phyloP scores from a whole-genome alignment of 2,329 filamentous ascomycete genomes.

The Rhynchosporium agropyri region DNA sequence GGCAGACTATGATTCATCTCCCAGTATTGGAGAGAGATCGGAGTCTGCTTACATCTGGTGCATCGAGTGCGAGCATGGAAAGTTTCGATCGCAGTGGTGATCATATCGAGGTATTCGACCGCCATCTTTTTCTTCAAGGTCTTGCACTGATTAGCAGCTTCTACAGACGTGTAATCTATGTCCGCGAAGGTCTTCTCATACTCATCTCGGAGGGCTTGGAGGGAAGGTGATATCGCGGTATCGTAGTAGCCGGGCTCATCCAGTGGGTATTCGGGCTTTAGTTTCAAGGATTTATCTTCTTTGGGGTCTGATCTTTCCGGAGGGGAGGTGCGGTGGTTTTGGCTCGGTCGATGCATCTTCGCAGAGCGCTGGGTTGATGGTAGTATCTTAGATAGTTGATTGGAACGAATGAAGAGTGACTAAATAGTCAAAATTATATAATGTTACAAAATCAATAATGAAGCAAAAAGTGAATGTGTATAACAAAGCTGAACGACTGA shows the following conservation, averaged over 20 bases:
- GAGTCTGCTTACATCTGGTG: constrained; percentile 14
- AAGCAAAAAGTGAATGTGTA: background rate
- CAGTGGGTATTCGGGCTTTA: background rate
- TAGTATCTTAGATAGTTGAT: background rate
- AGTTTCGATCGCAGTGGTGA: background rate
- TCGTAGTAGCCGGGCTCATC: background rate
- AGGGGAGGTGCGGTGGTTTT: background rate
- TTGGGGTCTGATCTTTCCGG: background rate
- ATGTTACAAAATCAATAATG: background rate
- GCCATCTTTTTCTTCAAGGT: constrained; percentile 8
- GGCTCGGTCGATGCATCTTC: constrained; percentile 2
- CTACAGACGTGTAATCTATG: background rate
- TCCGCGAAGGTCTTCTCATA: constrained; percentile 1
- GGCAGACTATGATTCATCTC: constrained; percentile 14
- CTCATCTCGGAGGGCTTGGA: background rate
- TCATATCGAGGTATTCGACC: background rate
- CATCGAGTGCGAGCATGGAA: constrained; percentile 16
- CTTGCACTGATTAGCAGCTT: constrained; percentile 3
- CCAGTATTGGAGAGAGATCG: constrained; percentile 2
- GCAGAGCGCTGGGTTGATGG: background rate
- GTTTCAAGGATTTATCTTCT: background rate
- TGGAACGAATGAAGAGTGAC: background rate
- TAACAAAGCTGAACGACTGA: background rate
- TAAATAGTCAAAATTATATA: background rate
- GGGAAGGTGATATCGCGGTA: background rate